phyloP scores from a whole-genome alignment of 352 stramenopile genomes.

The Phytophthora sansomeana region DNA sequence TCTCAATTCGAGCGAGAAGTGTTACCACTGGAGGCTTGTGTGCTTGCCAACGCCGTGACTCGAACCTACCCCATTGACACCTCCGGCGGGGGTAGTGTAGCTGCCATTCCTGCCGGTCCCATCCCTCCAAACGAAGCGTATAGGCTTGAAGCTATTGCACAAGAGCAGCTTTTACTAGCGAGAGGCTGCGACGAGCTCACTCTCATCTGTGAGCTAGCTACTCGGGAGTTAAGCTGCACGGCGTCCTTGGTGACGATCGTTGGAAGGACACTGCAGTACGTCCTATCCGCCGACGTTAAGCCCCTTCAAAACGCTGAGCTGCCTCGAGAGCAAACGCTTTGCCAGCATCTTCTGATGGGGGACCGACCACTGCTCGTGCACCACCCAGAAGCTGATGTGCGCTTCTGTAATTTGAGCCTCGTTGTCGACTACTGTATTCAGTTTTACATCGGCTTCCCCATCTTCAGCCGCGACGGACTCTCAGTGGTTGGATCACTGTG shows the following conservation, averaged over 20 bases:
- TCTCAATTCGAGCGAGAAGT: conserved; percentile 23
- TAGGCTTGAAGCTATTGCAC: conserved; percentile 41
- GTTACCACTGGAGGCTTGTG: conserved; percentile 37
- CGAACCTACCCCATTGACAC: conserved; percentile 44
- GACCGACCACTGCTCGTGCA: conserved; percentile 56
- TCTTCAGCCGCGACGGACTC: conserved; percentile 26
- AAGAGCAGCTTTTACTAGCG: conserved; percentile 36
- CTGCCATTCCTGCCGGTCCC: conserved; percentile 23
- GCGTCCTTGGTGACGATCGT: conserved; percentile 54
- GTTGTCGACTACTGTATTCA: conserved; percentile 43
- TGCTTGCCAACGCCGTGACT: conserved; percentile 37
- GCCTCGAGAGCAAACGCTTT: conserved; percentile 47
- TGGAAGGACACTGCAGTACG: conserved; percentile 34
- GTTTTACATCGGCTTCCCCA: conserved; percentile 67
- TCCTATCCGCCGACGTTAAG: conserved; percentile 46
- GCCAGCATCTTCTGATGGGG: no score
- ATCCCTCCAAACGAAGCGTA: conserved; percentile 48
- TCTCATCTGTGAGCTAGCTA: conserved; percentile 47
- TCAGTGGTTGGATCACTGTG: conserved; percentile 40
- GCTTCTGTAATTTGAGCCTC: conserved; percentile 48
- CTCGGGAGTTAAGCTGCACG: conserved; percentile 47
- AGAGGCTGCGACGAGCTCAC: conserved; percentile 40
- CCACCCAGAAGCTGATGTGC: conserved; percentile 60
- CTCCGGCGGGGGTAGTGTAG: conserved; percentile 5
- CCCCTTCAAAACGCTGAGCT: conserved; percentile 33